Conservation (phyloP, 2,329 filamentous ascomycete genomes). For the Eurotiales sp. region DNA sequence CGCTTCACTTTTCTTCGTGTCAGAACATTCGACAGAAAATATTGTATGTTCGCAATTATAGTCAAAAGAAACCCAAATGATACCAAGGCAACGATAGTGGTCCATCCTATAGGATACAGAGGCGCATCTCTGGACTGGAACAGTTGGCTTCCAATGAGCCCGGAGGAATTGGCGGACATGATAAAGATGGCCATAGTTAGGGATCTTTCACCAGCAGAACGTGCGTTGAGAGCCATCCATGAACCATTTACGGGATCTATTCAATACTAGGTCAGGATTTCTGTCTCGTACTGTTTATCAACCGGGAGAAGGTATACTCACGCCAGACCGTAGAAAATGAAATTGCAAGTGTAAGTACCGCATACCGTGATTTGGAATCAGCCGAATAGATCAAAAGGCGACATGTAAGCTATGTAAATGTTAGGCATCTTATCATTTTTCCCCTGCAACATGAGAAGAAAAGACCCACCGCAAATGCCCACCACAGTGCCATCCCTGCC, state of each 20-base stretch:
- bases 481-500: conserved; percentile 9
- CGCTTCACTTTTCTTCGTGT: neutral
- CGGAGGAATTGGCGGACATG: conserved; percentile 57
- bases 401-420: conserved; percentile 7
- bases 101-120: conserved; percentile 2
- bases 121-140: conserved; percentile 34
- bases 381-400: conserved; percentile 1
- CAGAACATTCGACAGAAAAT: neutral
- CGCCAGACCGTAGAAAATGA: conserved; percentile 10
- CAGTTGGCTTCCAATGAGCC: conserved; percentile 56
- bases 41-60: neutral
- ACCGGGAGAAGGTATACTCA: neutral
- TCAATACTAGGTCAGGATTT: neutral
- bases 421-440: neutral
- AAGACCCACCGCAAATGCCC: conserved; percentile 9
- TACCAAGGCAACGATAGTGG: neutral
- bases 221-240: conserved; percentile 52
- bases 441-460: neutral
- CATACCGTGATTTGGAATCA: conserved; percentile 6
- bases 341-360: conserved; percentile 10
- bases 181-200: conserved; percentile 58
- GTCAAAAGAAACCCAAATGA: neutral
- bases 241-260: conserved; percentile 55
- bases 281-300: no score
- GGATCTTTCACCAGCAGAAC: conserved; percentile 51